Evolutionary conservation across 768 basidiomycete genomes (phyloP), one percentile per base, ranked within the genome.

Genomic region (Cantharellus cinnabarinus): DNA sequence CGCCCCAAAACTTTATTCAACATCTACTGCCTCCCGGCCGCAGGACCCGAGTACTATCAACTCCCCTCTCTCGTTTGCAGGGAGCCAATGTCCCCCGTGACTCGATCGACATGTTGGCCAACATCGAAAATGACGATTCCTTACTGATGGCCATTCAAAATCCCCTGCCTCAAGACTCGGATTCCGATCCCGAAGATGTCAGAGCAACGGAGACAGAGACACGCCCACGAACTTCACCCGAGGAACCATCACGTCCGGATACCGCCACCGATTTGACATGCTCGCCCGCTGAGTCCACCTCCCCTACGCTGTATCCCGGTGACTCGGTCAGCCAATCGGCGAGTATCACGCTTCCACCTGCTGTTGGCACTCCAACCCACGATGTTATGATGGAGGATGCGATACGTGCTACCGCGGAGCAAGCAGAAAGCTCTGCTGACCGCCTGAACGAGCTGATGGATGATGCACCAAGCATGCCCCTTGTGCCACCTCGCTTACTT

Each of bases 351-450:
- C 20, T 29, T 29, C 20, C 20, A 29, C 20, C 29, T 10, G 10
- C 44, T 29, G 44, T 10, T 10, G 44, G 29, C 44, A 10, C 29
- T 48, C 44, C 29, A 29, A 54, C 62, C 68, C 76, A 63, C 56
- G 73, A 71, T 52, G 73, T 80, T 7, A 77, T 77, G 20, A 73
- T 91, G 3, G 90, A 93, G 66, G 91, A 94, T 66, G 89, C 83
- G 39, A 69, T 94, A 64, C 78, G 82, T 50, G 87, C 87, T 2
- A 79, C 87, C 57, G 91, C 93, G 1, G 86, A 87, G 64, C 93
- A 95, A 67, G 93, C 93, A 0, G 88, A 91, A 67, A 90, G 88
- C 66, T 87, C 90, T 4, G 93, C 93, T 0, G 83, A 89, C 67
- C 78, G 88, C 55, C 71, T 97, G 37, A 68, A 94, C 42, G 93